Evolutionary conservation across 192 early-diverging fungal species (phyloP).

Genomic region (Coemansia sp.): DNA sequence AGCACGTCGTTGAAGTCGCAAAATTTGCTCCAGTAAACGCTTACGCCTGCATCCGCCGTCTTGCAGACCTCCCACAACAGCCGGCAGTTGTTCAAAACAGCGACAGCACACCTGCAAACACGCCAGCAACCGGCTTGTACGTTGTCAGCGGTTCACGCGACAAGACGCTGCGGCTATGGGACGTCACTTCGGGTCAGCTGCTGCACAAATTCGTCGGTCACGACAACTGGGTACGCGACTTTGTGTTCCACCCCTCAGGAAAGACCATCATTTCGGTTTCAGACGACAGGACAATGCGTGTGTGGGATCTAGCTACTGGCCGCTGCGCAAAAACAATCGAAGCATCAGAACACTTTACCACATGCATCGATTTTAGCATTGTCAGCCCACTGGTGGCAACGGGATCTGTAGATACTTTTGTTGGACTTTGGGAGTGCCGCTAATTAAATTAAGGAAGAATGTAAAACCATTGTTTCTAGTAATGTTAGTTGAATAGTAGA

Average conservation of each 20-base stretch:
- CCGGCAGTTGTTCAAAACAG: neutral
- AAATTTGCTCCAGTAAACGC: conserved; percentile 74
- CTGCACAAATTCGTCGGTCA: conserved; percentile 81
- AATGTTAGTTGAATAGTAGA: too few relatives aligned
- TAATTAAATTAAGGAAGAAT: conserved; percentile 25
- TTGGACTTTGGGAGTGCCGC: conserved; percentile 75
- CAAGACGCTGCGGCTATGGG: conserved; percentile 89
- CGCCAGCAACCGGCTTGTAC: conserved; percentile 68
- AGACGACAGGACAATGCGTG: conserved; percentile 87
- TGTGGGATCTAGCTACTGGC: conserved; percentile 87
- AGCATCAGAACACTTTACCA: conserved; percentile 87
- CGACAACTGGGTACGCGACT: conserved; percentile 89
- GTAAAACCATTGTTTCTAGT: too few relatives aligned
- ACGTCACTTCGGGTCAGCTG: conserved; percentile 61
- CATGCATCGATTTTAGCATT: conserved; percentile 71
- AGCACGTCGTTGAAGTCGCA: conserved; percentile 92
- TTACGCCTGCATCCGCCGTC: conserved; percentile 64
- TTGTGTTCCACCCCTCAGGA: conserved; percentile 80
- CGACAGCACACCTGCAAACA: conserved; percentile 12
- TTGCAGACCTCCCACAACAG: conserved; percentile 57
- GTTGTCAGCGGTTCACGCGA: conserved; percentile 85
- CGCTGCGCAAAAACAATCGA: conserved; percentile 80
- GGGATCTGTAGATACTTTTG: conserved; percentile 77
- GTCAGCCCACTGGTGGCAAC: conserved; percentile 76
- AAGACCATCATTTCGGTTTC: conserved; percentile 78